Base-by-base conservation (phyloP, 2,329 filamentous ascomycete genomes). In the Penicillium glabrum region DNA sequence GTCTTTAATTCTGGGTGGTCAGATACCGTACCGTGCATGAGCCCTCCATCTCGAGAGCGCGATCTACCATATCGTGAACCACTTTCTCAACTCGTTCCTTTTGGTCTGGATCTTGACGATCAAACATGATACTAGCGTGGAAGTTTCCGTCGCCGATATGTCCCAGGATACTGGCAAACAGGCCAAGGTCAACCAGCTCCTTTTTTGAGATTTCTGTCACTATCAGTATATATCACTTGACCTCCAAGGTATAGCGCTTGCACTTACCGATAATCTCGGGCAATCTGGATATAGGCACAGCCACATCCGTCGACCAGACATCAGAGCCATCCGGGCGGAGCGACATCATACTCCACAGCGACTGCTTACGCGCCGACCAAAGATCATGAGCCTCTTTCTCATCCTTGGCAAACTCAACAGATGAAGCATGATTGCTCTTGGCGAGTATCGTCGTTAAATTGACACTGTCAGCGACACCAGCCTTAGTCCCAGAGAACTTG, bases 91-190 rank as follows among this genome's bases (percentile, higher is more conserved):
- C 91, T 63, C 89, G 89, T 43, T 83, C 87, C 54, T 83, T 83
- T 75, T 96, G 89, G 26, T 81, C 85, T 3, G 84, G 82, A 54
- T 92, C 81, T 24, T 80, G 82, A 26, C 84, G 83, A 74, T 95
- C 86, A 72, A 96, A 97, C 77, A 97, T 88, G 75, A 97, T 95
- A 70, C 89, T 90, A 71, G 93, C 88, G 72, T 97, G 93, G 78
- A 97, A 97, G 74, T 97, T 97, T 37, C 93, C 93, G 69, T 96
- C 93, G 13, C 93, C 93, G 55, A 97, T 89, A 69, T 97, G 93
- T 3, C 93, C 93, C 4, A 97, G 79, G 27, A 96, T 90, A 67
- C 89, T 92, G 1, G 91, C 91, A 71, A 96, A 96, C 1, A 96
- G 77, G 0, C 91, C 91, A 11, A 96, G 80, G 13, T 91, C 86